Conservation (phyloP, 352 stramenopile genomes). For the Saprolegnia diclina region DNA sequence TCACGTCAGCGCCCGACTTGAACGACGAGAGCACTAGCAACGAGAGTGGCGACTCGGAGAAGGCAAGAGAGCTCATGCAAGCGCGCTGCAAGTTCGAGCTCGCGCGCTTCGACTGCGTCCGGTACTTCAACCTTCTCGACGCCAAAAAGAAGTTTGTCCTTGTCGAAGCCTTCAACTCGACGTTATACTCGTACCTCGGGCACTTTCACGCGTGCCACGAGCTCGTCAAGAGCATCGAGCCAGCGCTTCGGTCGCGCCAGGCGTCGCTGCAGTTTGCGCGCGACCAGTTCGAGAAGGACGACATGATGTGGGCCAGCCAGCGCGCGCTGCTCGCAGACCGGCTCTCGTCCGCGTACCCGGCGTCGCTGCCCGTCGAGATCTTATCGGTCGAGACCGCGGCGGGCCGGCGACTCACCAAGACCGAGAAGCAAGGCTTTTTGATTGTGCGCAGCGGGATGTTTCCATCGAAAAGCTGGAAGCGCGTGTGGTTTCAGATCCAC, state of each 20-base stretch:
- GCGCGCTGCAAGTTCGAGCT: slow-evolving; percentile 68
- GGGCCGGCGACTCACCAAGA: slow-evolving; percentile 37
- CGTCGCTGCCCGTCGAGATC: slow-evolving; percentile 61
- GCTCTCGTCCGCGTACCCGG: slow-evolving; percentile 40
- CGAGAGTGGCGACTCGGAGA: slow-evolving; percentile 35
- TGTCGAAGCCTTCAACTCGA: slow-evolving; percentile 81
- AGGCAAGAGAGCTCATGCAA: slow-evolving; percentile 43
- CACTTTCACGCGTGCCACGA: slow-evolving; percentile 81
- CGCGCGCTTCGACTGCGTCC: slow-evolving; percentile 77
- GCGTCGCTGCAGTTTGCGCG: slow-evolving; percentile 58
- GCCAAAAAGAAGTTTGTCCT: slow-evolving; percentile 82
- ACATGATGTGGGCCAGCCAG: slow-evolving; percentile 67
- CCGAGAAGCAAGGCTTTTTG: slow-evolving; percentile 74
- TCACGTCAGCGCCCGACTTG: not conserved
- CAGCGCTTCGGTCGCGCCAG: slow-evolving; percentile 56
- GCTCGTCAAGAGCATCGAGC: slow-evolving; percentile 70
- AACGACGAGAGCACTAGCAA: not conserved
- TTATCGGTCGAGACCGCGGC: slow-evolving; percentile 61
- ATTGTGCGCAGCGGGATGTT: slow-evolving; percentile 84
- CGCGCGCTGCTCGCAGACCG: slow-evolving; percentile 53
- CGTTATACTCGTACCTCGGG: slow-evolving; percentile 66
- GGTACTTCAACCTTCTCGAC: slow-evolving; percentile 76
- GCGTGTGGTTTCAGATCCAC: slow-evolving; percentile 84
- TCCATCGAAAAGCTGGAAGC: slow-evolving; percentile 76
- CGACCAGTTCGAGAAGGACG: slow-evolving; percentile 65